Evolutionary conservation across 2,329 filamentous ascomycete species (phyloP).

Genomic region (Colletotrichum truncatum): DNA sequence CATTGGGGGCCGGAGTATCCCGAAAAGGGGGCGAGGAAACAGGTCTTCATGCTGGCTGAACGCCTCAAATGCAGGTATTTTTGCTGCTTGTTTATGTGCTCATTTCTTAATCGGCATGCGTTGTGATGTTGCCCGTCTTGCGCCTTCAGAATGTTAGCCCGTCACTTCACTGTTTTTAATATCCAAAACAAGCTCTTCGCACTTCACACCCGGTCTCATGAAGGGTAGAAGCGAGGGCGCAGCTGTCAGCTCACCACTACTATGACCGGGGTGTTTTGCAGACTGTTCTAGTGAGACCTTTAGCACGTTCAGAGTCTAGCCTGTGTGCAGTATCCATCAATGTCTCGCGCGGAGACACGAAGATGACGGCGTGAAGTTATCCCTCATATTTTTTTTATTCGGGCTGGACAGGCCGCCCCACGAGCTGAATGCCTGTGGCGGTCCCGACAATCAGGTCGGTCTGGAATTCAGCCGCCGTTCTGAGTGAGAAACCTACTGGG

Average conservation of each 20-base stretch:
- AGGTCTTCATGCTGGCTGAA: not conserved
- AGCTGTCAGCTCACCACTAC: not conserved
- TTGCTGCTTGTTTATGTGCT: not conserved
- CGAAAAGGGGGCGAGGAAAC: not conserved
- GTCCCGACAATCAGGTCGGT: not conserved
- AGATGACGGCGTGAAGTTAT: slow-evolving; percentile 1
- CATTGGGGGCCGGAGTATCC: not conserved
- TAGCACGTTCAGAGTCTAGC: slow-evolving; percentile 11
- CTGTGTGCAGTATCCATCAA: not conserved
- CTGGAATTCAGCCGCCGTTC: not conserved
- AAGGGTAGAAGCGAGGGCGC: not conserved
- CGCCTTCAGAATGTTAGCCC: not conserved
- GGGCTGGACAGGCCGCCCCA: not conserved
- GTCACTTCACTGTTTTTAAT: not conserved
- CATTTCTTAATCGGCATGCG: not conserved
- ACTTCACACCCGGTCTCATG: not conserved
- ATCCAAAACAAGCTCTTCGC: not conserved
- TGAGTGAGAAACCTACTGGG: not conserved
- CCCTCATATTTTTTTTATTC: not conserved
- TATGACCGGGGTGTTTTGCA: not conserved
- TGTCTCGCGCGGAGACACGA: slow-evolving; percentile 16
- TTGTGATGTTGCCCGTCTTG: not conserved
- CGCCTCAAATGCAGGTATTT: not conserved
- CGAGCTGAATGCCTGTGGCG: not conserved
- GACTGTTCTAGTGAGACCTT: slow-evolving; percentile 6